Percentiles rank a stretch among this genome's conserved stretches.
phyloP scores from a whole-genome alignment of 805 yeast species.

The Ogataea zsoltii region DNA sequence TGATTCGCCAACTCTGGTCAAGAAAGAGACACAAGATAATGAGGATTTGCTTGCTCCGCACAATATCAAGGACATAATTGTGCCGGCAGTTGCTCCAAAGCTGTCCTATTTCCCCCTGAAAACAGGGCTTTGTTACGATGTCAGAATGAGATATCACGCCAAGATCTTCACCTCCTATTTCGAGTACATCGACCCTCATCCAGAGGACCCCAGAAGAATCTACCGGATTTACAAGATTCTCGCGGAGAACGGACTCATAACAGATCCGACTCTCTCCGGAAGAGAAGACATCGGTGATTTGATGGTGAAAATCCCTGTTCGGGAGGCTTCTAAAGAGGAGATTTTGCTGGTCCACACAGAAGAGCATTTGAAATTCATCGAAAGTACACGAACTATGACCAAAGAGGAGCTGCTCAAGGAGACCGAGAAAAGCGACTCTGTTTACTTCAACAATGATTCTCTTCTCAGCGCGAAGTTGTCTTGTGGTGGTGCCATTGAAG shows the following conservation, averaged over 20 bases:
- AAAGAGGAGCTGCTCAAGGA: constrained; percentile 74
- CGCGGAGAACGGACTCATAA: constrained; percentile 90
- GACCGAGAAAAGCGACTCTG: constrained; percentile 92
- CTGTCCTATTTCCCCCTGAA: constrained; percentile 73
- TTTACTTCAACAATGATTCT: constrained; percentile 91
- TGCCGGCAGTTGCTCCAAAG: constrained; percentile 64
- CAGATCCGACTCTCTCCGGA: constrained; percentile 74
- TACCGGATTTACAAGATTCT: constrained; percentile 90
- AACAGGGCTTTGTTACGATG: constrained; percentile 95
- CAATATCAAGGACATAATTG: constrained; percentile 35
- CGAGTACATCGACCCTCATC: constrained; percentile 97
- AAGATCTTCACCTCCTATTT: constrained; percentile 87
- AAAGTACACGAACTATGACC: constrained; percentile 73
- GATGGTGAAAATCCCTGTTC: constrained; percentile 85
- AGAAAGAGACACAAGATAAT: constrained; percentile 5
- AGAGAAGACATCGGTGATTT: constrained; percentile 75
- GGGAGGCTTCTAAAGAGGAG: constrained; percentile 88
- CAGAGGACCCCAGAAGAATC: constrained; percentile 96
- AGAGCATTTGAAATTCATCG: constrained; percentile 74
- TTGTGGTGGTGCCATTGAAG: constrained; percentile 97
- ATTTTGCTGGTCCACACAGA: constrained; percentile 82
- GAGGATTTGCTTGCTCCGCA: background rate
- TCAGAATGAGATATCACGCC: constrained; percentile 96
- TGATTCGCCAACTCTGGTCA: background rate
- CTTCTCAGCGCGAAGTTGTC: constrained; percentile 82